A percentile compares a stretch with the other conserved stretches of the same genome.
These are phyloP conservation scores for Populus deltoides DNA, from an alignment of 345 rosid species.

Conservation along the genomic window DNA sequence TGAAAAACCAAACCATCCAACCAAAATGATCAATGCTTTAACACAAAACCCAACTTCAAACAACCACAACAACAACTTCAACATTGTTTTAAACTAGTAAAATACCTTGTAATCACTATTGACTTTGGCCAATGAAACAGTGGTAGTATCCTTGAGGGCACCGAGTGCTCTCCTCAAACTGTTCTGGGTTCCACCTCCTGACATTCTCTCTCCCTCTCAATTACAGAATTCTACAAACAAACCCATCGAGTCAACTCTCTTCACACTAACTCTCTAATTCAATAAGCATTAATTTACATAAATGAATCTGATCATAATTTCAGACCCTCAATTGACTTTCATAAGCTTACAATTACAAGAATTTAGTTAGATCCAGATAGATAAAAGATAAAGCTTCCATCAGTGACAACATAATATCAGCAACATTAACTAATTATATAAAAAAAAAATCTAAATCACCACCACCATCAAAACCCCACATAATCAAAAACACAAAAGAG, in stretches of 20 bases:
- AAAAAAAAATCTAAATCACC: not conserved
- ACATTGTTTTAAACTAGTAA: not conserved
- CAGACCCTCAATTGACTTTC: not conserved
- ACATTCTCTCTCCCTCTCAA: constrained; percentile 53
- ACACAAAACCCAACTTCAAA: not conserved
- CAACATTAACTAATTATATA: not conserved
- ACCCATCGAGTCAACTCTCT: constrained; percentile 5
- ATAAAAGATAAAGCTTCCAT: not conserved
- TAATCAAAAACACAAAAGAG: not conserved
- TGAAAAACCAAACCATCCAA: constrained; percentile 22
- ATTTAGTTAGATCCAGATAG: not conserved
- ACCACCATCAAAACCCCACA: not conserved
- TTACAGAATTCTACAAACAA: constrained; percentile 31
- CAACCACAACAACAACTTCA: not conserved
- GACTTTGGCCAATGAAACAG: constrained; percentile 97
- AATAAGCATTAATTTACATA: not conserved
- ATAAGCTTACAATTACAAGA: not conserved
- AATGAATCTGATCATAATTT: not conserved
- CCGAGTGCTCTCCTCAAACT: constrained; percentile 94
- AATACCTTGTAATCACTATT: constrained; percentile 92
- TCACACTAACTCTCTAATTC: not conserved
- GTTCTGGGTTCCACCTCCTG: constrained; percentile 79
- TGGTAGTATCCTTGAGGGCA: constrained; percentile 91
- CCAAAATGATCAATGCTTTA: constrained; percentile 9
- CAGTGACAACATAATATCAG: not conserved